Evolutionary conservation across 2,329 filamentous ascomycete genomes (phyloP), one percentile per base, ranked within the genome.

Genomic region (Didymella segeticola): DNA sequence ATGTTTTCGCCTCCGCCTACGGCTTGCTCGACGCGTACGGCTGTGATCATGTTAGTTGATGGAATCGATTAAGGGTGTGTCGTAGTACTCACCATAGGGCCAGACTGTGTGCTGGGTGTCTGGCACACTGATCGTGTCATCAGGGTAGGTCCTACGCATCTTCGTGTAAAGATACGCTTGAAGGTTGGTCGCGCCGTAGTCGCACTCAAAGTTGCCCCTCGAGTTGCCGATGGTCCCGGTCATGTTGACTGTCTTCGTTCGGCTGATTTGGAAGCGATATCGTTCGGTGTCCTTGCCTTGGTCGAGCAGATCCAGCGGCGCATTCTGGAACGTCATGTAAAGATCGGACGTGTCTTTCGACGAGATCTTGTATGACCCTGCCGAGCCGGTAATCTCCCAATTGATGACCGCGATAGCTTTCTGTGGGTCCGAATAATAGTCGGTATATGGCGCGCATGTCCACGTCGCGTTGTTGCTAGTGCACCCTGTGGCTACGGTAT

Each of bases 121-220:
- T 0, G 63, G 53, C 5, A 66, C 61, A 6, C 53, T 49, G 14
- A 65, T 67, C 0, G 63, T 62, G 8, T 64, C 53, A 20, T 68
- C 62, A 4, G 76, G 75, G 58, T 76, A 79, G 0, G 69, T 70
- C 57, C 75, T 78, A 33, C 66, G 57, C 71, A 75, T 76, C 53
- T 78, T 80, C n/a, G 85, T 88, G 75, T 87, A 89, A 2, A 90
- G 71, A 3, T 79, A 83, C 0, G 80, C 86, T 22, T 80, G 74
- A 57, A 89, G 78, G 1, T 72, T 76, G 0, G 85, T 87, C 25
- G 76, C 70, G 48, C 81, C 80, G 73, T 83, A 90, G 55, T 78
- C 82, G 73, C 87, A 90, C 34, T 78, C 79, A 1, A 82, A 77
- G 2, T 78, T 77, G 12, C 75, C 70, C 56, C 79, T 80, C 41